Conservation (phyloP, 345 rosid species). For the Gossypium mustelinum region DNA sequence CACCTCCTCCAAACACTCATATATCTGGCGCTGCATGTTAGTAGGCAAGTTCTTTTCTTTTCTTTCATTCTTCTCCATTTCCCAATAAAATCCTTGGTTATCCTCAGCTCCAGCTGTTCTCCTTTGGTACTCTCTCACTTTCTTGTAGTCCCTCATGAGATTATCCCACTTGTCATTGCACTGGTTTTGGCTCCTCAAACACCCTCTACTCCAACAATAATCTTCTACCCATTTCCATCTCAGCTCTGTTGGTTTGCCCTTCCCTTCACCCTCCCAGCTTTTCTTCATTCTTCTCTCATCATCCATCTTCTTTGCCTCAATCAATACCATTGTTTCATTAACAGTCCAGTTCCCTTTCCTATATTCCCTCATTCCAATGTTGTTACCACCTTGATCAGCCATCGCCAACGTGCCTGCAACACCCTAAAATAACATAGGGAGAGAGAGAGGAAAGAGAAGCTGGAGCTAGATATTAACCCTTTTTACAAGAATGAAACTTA, state of each 20-base stretch:
- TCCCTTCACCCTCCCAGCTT: constrained; percentile 34
- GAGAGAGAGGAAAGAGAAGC: background rate
- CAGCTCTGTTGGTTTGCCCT: constrained; percentile 59
- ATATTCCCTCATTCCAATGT: constrained; percentile 55
- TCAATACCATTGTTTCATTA: constrained; percentile 68
- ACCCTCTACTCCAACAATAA: constrained; percentile 71
- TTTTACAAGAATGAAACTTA: constrained; percentile 3
- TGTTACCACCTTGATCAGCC: constrained; percentile 54
- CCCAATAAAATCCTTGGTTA: constrained; percentile 54
- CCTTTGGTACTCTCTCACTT: constrained; percentile 67
- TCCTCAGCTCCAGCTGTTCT: constrained; percentile 25
- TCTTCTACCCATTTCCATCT: constrained; percentile 98
- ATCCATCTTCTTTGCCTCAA: constrained; percentile 86
- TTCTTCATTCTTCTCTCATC: constrained; percentile 77
- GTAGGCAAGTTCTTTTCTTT: constrained; percentile 76
- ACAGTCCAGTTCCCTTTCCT: constrained; percentile 88
- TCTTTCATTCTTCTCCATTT: constrained; percentile 70
- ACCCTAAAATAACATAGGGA: background rate
- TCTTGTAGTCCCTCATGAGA: constrained; percentile 92
- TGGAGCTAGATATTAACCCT: background rate
- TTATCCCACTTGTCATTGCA: constrained; percentile 98
- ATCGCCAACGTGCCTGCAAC: constrained; percentile 29
- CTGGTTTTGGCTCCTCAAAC: constrained; percentile 86
- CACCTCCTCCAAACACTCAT: constrained; percentile 59
- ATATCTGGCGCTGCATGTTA: constrained; percentile 62